Evolutionary conservation across 768 basidiomycete genomes (phyloP).

Genomic region (Auriculariales sp.): DNA sequence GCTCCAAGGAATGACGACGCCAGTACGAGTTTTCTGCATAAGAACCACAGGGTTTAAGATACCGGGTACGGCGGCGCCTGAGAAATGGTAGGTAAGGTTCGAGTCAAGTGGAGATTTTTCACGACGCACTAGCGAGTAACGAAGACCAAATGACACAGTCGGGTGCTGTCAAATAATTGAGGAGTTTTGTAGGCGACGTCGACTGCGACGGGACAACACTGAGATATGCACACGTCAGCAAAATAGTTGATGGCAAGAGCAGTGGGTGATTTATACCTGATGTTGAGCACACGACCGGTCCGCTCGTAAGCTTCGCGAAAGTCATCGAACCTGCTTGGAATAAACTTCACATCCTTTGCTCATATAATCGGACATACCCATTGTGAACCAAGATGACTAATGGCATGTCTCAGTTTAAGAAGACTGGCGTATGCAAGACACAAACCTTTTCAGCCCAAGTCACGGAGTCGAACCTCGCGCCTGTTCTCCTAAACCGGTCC

Average conservation of each 20-base stretch:
- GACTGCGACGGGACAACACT: conserved; percentile 10
- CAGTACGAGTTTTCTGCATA: conserved; percentile 80
- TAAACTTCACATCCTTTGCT: conserved; percentile 49
- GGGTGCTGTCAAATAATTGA: conserved; percentile 94
- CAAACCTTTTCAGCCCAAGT: conserved; percentile 79
- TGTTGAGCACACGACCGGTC: conserved; percentile 87
- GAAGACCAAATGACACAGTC: conserved; percentile 43
- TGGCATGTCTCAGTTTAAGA: background rate
- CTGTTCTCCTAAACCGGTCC: conserved; percentile 64
- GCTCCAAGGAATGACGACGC: conserved; percentile 77
- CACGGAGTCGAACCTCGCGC: conserved; percentile 89
- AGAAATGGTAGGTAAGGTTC: conserved; percentile 53
- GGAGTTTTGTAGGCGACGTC: conserved; percentile 76
- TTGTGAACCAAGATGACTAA: background rate
- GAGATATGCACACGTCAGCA: conserved; percentile 6
- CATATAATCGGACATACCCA: background rate
- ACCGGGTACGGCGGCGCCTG: conserved; percentile 89
- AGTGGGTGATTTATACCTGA: conserved; percentile 60
- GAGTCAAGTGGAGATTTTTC: conserved; percentile 6
- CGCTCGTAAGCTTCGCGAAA: conserved; percentile 86
- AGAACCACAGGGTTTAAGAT: conserved; percentile 91
- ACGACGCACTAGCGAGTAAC: conserved; percentile 9
- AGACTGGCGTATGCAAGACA: background rate
- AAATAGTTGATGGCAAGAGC: background rate
- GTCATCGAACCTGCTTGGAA: conserved; percentile 91